Conservation (phyloP, 345 rosid species). For the Camelina neglecta region DNA sequence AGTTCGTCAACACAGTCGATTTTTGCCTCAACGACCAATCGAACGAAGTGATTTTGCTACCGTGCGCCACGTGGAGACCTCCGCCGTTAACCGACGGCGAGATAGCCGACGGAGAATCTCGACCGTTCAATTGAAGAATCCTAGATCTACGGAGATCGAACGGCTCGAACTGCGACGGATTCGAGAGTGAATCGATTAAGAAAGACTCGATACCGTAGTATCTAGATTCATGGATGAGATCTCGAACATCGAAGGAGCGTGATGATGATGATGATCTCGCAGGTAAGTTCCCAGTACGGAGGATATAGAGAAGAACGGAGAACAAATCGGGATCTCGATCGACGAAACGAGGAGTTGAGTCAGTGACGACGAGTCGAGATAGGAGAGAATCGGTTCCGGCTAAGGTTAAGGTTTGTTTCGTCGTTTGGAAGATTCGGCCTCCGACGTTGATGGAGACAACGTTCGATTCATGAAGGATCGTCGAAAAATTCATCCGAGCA, state of each 20-base stretch:
- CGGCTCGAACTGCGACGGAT: constrained; percentile 74
- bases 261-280: constrained; percentile 51
- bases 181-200: constrained; percentile 59
- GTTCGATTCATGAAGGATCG: constrained; percentile 35
- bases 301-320: constrained; percentile 72
- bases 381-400: constrained; percentile 74
- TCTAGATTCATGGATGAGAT: constrained; percentile 76
- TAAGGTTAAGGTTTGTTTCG: constrained; percentile 67
- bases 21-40: constrained; percentile 81
- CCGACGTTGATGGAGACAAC: constrained; percentile 75
- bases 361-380: constrained; percentile 55
- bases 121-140: constrained; percentile 64
- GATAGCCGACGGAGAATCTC: constrained; percentile 71
- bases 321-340: constrained; percentile 92
- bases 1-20: constrained; percentile 73
- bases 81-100: constrained; percentile 61
- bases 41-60: constrained; percentile 89
- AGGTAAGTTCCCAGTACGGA: constrained; percentile 81
- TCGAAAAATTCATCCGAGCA: constrained; percentile 37
- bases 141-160: constrained; percentile 69
- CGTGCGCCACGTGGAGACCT: constrained; percentile 80
- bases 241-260: constrained; percentile 60
- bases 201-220: constrained; percentile 73
- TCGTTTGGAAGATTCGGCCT: constrained; percentile 75
- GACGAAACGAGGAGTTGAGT: constrained; percentile 60